Evolutionary conservation across 2,329 filamentous ascomycete genomes (phyloP), one percentile per base, ranked within the genome.

Genomic region (Aspergillus ibericus): DNA sequence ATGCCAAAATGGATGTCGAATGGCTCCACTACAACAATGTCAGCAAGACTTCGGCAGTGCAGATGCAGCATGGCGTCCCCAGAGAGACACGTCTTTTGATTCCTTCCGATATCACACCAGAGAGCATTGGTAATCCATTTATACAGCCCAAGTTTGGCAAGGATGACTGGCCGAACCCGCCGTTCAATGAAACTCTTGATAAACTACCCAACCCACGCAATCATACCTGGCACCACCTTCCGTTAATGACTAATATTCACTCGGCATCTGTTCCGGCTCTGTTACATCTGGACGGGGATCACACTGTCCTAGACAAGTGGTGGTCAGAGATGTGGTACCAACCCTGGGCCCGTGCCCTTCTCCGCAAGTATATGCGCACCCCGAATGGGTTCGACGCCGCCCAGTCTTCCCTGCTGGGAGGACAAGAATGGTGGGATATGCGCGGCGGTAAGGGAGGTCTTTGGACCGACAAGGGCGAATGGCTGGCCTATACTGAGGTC

Each of bases 371-470:
- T 63, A 74, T 82, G 61, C 80, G 81, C 53, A 74, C 70, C 12
- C 70, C 78, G 0, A 77, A 76, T 42, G 77, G 76, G 0, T 63
- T 78, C 1, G 69, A 75, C 29, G 76, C 78, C 0, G 77, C 79
- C 13, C 75, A 80, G 55, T 75, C 75, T 9, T 75, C 77, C 0
- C 72, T 78, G 6, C 71, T 78, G 0, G 81, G 80, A 12, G 81
- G 79, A 3, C 76, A 81, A 51, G 71, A 75, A 1, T 75, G 75
- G 68, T 81, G 81, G 79, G 80, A 84, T 63, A 67, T 73, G 55
- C 77, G 81, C 13, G 82, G 81, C 9, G 82, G 82, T 0, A 75
- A 74, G n/a, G 82, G 82, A 3, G 83, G 82, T 7, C 69, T 83
- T 3, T 85, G 83, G 83, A 83, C 81, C 0, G 78, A 77, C 12